These are phyloP conservation scores for Peribolospora baueri DNA, from an alignment of 768 basidiomycete genomes.

Conservation along the genomic window DNA sequence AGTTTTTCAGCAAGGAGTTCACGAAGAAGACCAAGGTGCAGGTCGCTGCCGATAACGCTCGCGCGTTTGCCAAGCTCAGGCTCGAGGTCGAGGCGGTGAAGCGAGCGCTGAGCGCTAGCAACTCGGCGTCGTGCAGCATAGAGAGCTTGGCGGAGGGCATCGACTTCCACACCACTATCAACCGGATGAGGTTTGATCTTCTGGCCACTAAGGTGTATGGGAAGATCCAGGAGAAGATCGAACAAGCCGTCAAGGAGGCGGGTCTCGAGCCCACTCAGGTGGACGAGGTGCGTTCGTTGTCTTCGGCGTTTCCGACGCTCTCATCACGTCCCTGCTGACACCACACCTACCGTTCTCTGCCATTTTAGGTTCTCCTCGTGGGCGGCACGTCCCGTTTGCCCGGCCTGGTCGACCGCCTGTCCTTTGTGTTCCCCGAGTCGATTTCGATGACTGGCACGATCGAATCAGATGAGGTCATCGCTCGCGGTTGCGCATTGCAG, in stretches of 20 bases:
- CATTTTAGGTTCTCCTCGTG: conserved; percentile 20
- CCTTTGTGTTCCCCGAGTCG: conserved; percentile 19
- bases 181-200: conserved; percentile 25
- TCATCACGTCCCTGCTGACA: not conserved
- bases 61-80: conserved; percentile 77
- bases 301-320: not conserved
- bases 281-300: conserved; percentile 17
- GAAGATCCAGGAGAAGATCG: conserved; percentile 18
- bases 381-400: conserved; percentile 24
- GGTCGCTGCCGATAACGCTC: conserved; percentile 40
- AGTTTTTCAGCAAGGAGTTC: conserved; percentile 84
- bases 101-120: conserved; percentile 63
- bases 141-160: conserved; percentile 82
- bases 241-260: conserved; percentile 17
- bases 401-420: conserved; percentile 19
- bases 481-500: conserved; percentile 23
- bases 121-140: conserved; percentile 71
- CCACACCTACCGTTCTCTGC: not conserved
- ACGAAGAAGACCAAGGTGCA: conserved; percentile 77
- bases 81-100: conserved; percentile 88
- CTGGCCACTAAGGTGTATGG: conserved; percentile 20
- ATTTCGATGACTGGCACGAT: conserved; percentile 20
- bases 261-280: conserved; percentile 21
- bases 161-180: conserved; percentile 55
- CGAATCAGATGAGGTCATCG: conserved; percentile 24